These are phyloP conservation scores for Hypoxylon intermedium DNA, from an alignment of 495 filamentous ascomycete species.

Conservation along the genomic window DNA sequence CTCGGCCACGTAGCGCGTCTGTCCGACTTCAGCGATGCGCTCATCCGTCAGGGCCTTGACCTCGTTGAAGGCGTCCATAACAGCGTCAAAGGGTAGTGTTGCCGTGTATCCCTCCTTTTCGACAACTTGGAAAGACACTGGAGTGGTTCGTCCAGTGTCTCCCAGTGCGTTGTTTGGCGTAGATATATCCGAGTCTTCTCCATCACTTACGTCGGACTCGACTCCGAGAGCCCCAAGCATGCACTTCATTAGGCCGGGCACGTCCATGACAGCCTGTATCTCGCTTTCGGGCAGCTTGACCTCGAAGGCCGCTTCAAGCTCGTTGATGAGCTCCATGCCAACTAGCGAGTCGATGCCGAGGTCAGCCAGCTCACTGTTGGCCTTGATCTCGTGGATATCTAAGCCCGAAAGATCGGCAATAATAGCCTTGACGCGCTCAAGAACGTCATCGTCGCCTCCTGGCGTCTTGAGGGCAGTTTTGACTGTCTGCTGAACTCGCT, in stretches of 20 bases:
- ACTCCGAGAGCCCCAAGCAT: conserved; percentile 1
- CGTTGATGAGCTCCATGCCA: conserved; percentile 52
- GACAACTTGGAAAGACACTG: not conserved
- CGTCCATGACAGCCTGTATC: conserved; percentile 43
- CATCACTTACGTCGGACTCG: not conserved
- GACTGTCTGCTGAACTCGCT: not conserved
- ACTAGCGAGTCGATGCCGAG: conserved; percentile 64
- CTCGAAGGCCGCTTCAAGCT: conserved; percentile 51
- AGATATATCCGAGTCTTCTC: not conserved
- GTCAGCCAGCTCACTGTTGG: conserved; percentile 51
- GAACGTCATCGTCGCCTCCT: not conserved
- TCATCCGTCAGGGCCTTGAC: conserved; percentile 43
- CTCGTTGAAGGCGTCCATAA: conserved; percentile 27
- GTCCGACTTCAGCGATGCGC: conserved; percentile 46
- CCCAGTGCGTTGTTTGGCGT: not conserved
- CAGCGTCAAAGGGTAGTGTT: conserved; percentile 21
- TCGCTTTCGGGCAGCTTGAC: conserved; percentile 41
- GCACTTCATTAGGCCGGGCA: conserved; percentile 39
- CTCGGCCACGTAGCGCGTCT: conserved; percentile 37
- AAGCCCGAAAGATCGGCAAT: conserved; percentile 46
- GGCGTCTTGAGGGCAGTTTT: not conserved
- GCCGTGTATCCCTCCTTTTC: conserved; percentile 6
- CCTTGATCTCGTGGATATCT: conserved; percentile 49
- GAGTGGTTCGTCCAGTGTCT: conserved; percentile 3
- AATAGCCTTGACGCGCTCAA: not conserved